These are phyloP conservation scores for Globisporangium ultimum DNA, from an alignment of 352 stramenopile species.

Conservation along the genomic window DNA sequence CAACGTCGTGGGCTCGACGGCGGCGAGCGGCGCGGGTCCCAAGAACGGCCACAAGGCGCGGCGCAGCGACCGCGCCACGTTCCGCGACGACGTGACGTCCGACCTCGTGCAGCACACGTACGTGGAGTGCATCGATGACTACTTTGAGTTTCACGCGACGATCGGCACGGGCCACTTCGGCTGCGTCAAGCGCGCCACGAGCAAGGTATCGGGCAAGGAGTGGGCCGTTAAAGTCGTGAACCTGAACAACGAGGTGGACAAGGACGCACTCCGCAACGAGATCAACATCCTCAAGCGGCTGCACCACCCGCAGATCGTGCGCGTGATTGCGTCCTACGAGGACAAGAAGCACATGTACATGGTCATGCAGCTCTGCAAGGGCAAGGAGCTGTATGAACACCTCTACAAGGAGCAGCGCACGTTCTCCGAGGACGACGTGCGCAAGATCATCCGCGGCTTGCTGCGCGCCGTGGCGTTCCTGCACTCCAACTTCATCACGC, in stretches of 20 bases:
- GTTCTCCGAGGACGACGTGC: constrained; percentile 69
- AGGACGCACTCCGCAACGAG: constrained; percentile 71
- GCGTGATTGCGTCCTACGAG: constrained; percentile 74
- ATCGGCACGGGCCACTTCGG: constrained; percentile 75
- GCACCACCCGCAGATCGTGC: constrained; percentile 80
- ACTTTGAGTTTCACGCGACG: constrained; percentile 58
- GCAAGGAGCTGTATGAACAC: constrained; percentile 76
- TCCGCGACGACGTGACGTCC: constrained; percentile 69
- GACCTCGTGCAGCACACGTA: constrained; percentile 78
- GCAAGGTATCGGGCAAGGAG: constrained; percentile 59
- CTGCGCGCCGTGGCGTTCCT: constrained; percentile 64
- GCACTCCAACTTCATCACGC: constrained; percentile 80
- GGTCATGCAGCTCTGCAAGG: constrained; percentile 84
- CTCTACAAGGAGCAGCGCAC: constrained; percentile 60
- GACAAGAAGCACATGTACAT: constrained; percentile 84
- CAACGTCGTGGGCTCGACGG: constrained; percentile 40
- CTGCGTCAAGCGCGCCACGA: constrained; percentile 60
- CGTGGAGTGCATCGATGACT: constrained; percentile 59
- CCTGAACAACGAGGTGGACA: constrained; percentile 69
- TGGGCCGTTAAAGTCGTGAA: constrained; percentile 79
- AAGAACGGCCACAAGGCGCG: neutral
- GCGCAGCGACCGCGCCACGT: constrained; percentile 30
- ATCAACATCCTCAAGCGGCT: constrained; percentile 75
- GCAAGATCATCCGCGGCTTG: constrained; percentile 56
- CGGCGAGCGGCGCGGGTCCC: constrained; percentile 8